Evolutionary conservation across 2,329 filamentous ascomycete species (phyloP), one percentile per base, ranked within the genome.

Genomic region (Beauveria sp.): DNA sequence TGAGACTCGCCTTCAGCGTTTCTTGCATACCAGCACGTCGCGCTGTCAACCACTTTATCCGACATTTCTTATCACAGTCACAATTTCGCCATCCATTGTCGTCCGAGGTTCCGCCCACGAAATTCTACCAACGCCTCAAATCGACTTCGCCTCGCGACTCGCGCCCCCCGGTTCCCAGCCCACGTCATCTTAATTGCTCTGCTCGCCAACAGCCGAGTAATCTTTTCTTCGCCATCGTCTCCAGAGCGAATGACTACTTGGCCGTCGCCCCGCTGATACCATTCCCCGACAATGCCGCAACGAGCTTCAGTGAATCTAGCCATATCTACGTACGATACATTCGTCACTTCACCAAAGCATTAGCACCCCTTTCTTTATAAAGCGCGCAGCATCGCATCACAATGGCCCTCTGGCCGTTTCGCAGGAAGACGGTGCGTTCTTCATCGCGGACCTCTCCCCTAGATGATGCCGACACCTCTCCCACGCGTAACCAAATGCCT

Each of bases 351-450:
- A 42, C 53, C 45, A 26, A 16, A 22, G 38, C 51, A 55, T 18
- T 61, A 61, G 45, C 20, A 14, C 18, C 38, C 5, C 16, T 31
- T 26, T 52, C 48, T 34, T 8, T 4, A 22, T n/a, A 45, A 20
- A 46, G 12, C 46, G 34, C 45, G 12, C 20, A 50, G 10, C 38
- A 16, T 40, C 49, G 18, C 28, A 16, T 40, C 22, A 60, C 51
- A 61, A 66, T 66, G 65, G 63, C 65, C 18, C 61, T 65, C 40
- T 66, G 65, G 65, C 64, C 62, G 14, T 65, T 66, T 57, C 65
- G 65, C 42, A 86, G 88, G 70, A 88, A 83, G 76, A 87, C 83
- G 76, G 87, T 86, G 75, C 87, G 87, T 75, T 85, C 75, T 85
- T 80, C 75, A 79, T 74, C 79, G 65, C 76, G 77, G 64, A 77